These are phyloP conservation scores for Lentinula guzmanii DNA, from an alignment of 768 basidiomycete species.

Conservation along the genomic window DNA sequence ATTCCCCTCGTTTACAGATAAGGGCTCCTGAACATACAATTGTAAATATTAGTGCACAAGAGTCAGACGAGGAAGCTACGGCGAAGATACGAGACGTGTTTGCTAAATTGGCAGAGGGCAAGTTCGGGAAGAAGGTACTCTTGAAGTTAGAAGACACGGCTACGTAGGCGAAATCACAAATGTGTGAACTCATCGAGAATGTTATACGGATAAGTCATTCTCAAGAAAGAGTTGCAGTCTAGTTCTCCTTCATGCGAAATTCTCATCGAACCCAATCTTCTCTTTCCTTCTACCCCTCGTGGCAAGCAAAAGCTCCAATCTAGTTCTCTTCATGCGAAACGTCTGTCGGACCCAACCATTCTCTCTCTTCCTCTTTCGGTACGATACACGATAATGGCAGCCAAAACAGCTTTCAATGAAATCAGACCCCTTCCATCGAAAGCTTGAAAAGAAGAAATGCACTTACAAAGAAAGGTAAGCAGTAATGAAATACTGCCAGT, in stretches of 20 bases:
- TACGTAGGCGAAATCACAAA: background rate
- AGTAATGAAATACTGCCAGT: background rate
- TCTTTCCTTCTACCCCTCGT: too few relatives aligned
- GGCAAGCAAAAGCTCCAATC: too few relatives aligned
- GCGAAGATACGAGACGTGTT: constrained; percentile 47
- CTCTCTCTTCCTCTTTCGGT: background rate
- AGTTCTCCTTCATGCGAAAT: too few relatives aligned
- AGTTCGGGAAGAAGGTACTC: constrained; percentile 37
- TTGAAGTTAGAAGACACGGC: constrained; percentile 27
- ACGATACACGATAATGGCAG: background rate
- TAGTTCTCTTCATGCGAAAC: background rate
- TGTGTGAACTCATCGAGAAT: background rate
- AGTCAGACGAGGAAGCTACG: constrained; percentile 30
- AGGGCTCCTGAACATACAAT: constrained; percentile 66
- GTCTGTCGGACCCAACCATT: background rate
- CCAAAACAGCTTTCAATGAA: background rate
- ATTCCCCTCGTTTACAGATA: constrained; percentile 36
- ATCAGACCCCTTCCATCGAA: background rate
- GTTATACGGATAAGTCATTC: too few relatives aligned
- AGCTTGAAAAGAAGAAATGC: background rate
- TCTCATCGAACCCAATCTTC: too few relatives aligned
- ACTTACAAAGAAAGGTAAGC: background rate
- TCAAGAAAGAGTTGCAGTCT: too few relatives aligned
- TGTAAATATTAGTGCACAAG: constrained; percentile 37
- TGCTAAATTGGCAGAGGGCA: constrained; percentile 26